These are phyloP conservation scores for Paragyromitra xinjiangensis DNA, from an alignment of 495 filamentous ascomycete species.

Conservation along the genomic window DNA sequence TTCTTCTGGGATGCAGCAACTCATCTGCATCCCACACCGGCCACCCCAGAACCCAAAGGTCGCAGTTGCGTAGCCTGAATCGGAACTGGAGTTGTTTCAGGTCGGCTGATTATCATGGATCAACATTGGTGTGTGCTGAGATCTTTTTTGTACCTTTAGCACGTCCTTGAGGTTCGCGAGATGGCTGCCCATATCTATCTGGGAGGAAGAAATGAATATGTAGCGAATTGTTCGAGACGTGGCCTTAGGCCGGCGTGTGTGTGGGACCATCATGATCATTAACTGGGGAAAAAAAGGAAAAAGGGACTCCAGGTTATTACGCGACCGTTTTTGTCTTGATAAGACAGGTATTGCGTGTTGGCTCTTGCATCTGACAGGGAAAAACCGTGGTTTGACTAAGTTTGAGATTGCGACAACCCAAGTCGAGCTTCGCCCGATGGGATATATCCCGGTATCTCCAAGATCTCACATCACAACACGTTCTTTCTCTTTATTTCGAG, in stretches of 20 bases:
- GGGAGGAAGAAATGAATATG: slow-evolving; percentile 17
- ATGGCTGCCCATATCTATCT: slow-evolving; percentile 18
- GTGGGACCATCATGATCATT: slow-evolving; percentile 17
- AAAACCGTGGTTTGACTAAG: slow-evolving; percentile 46
- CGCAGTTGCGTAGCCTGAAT: slow-evolving; percentile 29
- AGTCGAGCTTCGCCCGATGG: slow-evolving; percentile 32
- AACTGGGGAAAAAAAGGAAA: slow-evolving; percentile 24
- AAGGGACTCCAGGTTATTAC: slow-evolving; percentile 38
- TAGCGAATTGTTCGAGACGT: slow-evolving; percentile 32
- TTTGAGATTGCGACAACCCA: slow-evolving; percentile 46
- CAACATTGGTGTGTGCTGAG: slow-evolving; percentile 26
- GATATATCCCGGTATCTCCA: slow-evolving; percentile 35
- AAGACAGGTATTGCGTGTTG: slow-evolving; percentile 48
- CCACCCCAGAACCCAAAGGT: slow-evolving; percentile 13
- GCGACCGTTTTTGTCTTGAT: slow-evolving; percentile 49
- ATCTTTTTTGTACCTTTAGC: slow-evolving; percentile 16
- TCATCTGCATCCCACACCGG: slow-evolving; percentile 18
- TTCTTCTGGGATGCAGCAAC: slow-evolving; percentile 31
- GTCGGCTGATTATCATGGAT: slow-evolving; percentile 33
- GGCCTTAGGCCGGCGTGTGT: slow-evolving; percentile 27
- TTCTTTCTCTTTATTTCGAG: slow-evolving; percentile 19
- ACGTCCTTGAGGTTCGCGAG: slow-evolving; percentile 18
- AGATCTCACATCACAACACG: slow-evolving; percentile 41
- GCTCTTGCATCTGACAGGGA: slow-evolving; percentile 46
- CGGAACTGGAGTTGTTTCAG: slow-evolving; percentile 41